Evolutionary conservation across 2,329 filamentous ascomycete species (phyloP).

Genomic region (Claviceps digitariae): DNA sequence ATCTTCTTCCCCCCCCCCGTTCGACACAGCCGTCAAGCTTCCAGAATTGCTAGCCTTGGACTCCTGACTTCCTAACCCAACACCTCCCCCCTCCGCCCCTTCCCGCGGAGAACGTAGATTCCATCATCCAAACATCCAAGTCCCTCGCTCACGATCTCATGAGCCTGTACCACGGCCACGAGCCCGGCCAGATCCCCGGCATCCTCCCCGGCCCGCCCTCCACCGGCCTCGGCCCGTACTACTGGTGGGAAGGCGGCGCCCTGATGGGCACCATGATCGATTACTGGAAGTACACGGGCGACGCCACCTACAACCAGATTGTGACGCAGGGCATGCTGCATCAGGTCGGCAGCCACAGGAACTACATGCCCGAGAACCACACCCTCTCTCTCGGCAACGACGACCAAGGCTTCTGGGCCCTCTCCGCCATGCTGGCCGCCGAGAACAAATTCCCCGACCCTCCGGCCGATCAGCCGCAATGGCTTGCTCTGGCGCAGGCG

Average conservation of each 20-base stretch:
- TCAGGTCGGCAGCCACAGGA: slow-evolving; percentile 34
- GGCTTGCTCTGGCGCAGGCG: slow-evolving; percentile 42
- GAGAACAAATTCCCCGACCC: slow-evolving; percentile 43
- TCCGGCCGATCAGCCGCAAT: slow-evolving; percentile 31
- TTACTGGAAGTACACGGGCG: slow-evolving; percentile 49
- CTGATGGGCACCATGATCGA: slow-evolving; percentile 48
- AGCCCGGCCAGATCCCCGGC: slow-evolving; percentile 22
- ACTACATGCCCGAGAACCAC: slow-evolving; percentile 41
- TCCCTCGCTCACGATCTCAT: slow-evolving; percentile 22
- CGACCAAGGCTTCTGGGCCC: slow-evolving; percentile 52
- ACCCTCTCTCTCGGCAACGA: slow-evolving; percentile 43
- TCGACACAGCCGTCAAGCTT: background rate
- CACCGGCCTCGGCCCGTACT: slow-evolving; percentile 24
- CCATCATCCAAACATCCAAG: slow-evolving; percentile 19
- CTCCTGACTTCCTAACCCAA: background rate
- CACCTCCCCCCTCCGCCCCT: too few relatives aligned
- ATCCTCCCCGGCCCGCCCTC: slow-evolving; percentile 26
- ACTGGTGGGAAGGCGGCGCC: slow-evolving; percentile 49
- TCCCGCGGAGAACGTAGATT: slow-evolving; percentile 6
- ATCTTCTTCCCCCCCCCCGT: background rate
- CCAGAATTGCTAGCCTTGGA: too few relatives aligned
- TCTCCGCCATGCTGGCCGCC: slow-evolving; percentile 46
- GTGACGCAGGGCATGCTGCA: slow-evolving; percentile 36
- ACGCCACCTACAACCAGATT: slow-evolving; percentile 39
- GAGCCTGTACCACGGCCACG: slow-evolving; percentile 24